Evolutionary conservation across 495 filamentous ascomycete species (phyloP), one percentile per base, ranked within the genome.

Genomic region (Penicillium fimorum): DNA sequence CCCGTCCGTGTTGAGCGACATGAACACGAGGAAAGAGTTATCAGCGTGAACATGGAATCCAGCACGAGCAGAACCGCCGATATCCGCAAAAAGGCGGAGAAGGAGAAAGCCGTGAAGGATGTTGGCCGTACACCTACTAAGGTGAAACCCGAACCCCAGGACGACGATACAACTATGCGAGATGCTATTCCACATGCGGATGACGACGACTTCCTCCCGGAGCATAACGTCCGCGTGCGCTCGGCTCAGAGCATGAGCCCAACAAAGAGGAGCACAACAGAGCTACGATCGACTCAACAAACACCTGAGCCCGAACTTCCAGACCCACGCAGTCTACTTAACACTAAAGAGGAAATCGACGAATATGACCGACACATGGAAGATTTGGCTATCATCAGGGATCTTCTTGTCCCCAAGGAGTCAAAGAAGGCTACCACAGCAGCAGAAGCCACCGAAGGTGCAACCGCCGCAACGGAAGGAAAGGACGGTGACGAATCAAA

Each of bases 11-110:
- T 82, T 29, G 71, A 77, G 50, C 72, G 79, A 56, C 70, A 77
- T 60, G 76, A 78, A 50, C 81, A 84, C 65, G 73, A 76, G 47
- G 80, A 82, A 42, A 71, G 79, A 17, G 62, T 69, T 11, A 61
- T 78, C 32, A 76, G 72, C 55, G 76, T 82, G 41, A 78, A 80
- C 51, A 80, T 79, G 63, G 80, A 82, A 49, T 77, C 78, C 4
- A 81, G 75, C 61, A 70, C 75, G 18, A 64, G 64, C n/a, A 73
- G 71, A 37, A 70, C 79, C 3, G 76, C 76, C 7, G 71, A 78
- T 50, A 44, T 77, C 5, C 69, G 72, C 20, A 54, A 69, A 25
- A 62, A 76, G 61, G 73, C 71, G 20, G 67, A 73, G 56, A 61
- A 69, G 53, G 69, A 70, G 47, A 63, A 56, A 10, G 45, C 44